phyloP scores from a whole-genome alignment of 331 rosid genomes.

The Cydonia oblonga region DNA sequence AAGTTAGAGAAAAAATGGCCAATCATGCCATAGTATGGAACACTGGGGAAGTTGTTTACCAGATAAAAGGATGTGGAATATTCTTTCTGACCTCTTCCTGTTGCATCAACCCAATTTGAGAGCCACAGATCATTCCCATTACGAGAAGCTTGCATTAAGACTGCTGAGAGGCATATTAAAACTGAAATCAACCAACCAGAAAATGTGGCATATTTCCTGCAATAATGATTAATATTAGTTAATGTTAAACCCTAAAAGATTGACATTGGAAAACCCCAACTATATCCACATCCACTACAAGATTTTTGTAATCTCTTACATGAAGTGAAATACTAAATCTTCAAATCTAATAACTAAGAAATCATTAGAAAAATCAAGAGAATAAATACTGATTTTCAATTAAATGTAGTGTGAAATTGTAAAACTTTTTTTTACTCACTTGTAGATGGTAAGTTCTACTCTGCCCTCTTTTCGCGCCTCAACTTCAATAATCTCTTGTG shows the following conservation, averaged over 20 bases:
- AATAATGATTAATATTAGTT: slow-evolving; percentile 8
- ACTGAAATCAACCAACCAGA: slow-evolving; percentile 60
- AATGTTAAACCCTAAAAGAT: not conserved
- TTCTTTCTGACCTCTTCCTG: slow-evolving; percentile 41
- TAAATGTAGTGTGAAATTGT: no score
- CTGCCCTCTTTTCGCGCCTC: slow-evolving; percentile 83
- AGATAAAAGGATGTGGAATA: slow-evolving; percentile 66
- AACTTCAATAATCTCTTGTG: slow-evolving; percentile 48
- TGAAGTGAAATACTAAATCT: not conserved
- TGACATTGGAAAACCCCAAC: not conserved
- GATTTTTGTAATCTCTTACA: not conserved
- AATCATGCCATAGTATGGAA: not conserved
- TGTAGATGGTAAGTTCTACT: slow-evolving; percentile 71
- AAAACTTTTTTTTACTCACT: slow-evolving; percentile 38
- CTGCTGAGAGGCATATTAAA: slow-evolving; percentile 67
- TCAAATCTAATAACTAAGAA: not conserved
- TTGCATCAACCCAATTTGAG: slow-evolving; percentile 88
- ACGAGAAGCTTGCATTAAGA: slow-evolving; percentile 92
- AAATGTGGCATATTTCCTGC: slow-evolving; percentile 74
- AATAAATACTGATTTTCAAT: not conserved
- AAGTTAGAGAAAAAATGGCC: not conserved
- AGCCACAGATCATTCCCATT: slow-evolving; percentile 96
- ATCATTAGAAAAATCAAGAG: not conserved
- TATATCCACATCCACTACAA: not conserved
- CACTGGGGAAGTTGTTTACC: slow-evolving; percentile 31